Evolutionary conservation across 2,329 filamentous ascomycete genomes (phyloP).

Genomic region (Tolypocladium nubicola): DNA sequence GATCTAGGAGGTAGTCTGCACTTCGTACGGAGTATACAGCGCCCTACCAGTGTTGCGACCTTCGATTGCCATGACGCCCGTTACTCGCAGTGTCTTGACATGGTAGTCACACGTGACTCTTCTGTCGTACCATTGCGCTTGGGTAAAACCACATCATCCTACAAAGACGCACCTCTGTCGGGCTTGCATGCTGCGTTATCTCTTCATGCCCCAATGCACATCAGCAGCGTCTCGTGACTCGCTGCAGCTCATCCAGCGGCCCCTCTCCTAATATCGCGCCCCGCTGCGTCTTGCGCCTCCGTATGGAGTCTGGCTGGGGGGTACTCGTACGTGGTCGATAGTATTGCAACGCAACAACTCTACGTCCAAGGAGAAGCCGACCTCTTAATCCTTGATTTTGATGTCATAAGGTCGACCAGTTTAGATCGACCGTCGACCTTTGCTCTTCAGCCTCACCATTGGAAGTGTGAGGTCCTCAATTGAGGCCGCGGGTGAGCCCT

Average conservation of each 20-base stretch:
- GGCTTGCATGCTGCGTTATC: not conserved
- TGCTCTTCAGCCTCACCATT: not conserved
- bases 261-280: not conserved
- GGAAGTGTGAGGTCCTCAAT: not conserved
- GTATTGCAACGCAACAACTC: no score
- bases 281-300: not conserved
- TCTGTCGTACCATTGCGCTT: not conserved
- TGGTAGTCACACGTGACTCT: not conserved
- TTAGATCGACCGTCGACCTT: rapidly evolving
- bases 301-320: not conserved
- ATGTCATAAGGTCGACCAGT: not conserved
- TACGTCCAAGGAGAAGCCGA: no score
- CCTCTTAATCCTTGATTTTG: no score
- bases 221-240: not conserved
- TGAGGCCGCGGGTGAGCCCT: not conserved
- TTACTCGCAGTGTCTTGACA: not conserved
- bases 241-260: not conserved
- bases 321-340: no score
- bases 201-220: not conserved
- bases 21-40: no score
- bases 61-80: not conserved
- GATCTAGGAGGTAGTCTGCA: not conserved
- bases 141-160: not conserved
- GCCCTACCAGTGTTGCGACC: not conserved
- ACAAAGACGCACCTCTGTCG: not conserved